phyloP scores from a whole-genome alignment of 257 asterid genomes.

The Haberlea rhodopensis region DNA sequence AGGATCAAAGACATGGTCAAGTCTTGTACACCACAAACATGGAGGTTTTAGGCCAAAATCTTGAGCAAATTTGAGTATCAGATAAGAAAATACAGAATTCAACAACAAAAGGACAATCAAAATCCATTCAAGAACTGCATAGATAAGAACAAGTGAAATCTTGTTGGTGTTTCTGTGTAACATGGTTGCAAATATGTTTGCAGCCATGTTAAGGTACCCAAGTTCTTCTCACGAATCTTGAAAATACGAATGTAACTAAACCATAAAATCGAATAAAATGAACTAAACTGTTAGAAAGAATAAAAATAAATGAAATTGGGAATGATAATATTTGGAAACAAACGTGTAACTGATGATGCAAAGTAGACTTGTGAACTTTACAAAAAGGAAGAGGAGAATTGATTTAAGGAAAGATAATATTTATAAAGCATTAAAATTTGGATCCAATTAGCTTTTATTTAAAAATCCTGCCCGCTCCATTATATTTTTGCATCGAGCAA shows the following conservation, averaged over 20 bases:
- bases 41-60: constrained; percentile 80
- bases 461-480: no score
- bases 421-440: no score
- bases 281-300: constrained; percentile 21
- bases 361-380: constrained; percentile 31
- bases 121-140: constrained; percentile 89
- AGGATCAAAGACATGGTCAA: constrained; percentile 66
- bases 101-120: constrained; percentile 65
- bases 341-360: constrained; percentile 28
- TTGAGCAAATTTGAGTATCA: constrained; percentile 70
- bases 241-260: no score
- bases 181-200: constrained; percentile 86
- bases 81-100: constrained; percentile 71
- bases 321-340: constrained; percentile 18
- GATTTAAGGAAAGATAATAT: background rate
- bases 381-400: constrained; percentile 7
- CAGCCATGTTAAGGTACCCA: constrained; percentile 74
- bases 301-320: constrained; percentile 14
- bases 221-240: no score
- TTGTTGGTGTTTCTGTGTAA: constrained; percentile 69
- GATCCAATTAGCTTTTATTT: no score
- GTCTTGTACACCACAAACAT: constrained; percentile 75
- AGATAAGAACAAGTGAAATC: constrained; percentile 63
- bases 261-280: background rate
- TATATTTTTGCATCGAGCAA: no score